Evolutionary conservation across 331 rosid genomes (phyloP).

Genomic region (Stylosanthes scabra): DNA sequence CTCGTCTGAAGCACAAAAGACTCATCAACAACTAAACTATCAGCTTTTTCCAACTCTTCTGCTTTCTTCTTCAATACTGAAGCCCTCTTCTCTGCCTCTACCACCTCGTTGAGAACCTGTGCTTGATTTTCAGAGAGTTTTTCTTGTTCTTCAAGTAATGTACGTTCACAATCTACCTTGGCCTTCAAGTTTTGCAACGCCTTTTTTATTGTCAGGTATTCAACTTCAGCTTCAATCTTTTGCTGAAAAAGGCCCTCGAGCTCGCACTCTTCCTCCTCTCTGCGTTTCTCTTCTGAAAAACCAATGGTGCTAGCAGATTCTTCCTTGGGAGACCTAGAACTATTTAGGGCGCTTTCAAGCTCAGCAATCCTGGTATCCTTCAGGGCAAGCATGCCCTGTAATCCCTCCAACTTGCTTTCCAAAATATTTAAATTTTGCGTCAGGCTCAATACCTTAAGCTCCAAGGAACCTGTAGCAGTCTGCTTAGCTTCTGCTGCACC

Average conservation of each 20-base stretch:
- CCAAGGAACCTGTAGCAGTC: constrained; percentile 55
- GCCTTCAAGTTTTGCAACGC: constrained; percentile 52
- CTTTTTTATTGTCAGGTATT: constrained; percentile 55
- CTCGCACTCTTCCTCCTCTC: constrained; percentile 55
- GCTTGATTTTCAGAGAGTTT: constrained; percentile 55
- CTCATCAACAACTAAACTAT: constrained; percentile 60
- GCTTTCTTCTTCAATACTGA: constrained; percentile 58
- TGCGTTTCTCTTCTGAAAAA: constrained; percentile 45
- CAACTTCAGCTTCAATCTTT: constrained; percentile 83
- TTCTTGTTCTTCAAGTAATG: constrained; percentile 60
- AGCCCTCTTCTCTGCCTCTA: constrained; percentile 59
- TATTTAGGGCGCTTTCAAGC: constrained; percentile 63
- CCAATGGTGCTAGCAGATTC: constrained; percentile 53
- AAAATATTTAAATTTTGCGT: constrained; percentile 56
- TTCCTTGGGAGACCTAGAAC: constrained; percentile 48
- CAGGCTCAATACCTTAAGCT: constrained; percentile 59
- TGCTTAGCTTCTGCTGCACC: constrained; percentile 52
- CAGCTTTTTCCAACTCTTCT: constrained; percentile 62
- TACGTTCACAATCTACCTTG: constrained; percentile 41
- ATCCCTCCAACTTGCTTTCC: constrained; percentile 61
- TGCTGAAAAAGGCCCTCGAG: constrained; percentile 63
- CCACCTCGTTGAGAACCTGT: constrained; percentile 56
- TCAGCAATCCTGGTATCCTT: constrained; percentile 70
- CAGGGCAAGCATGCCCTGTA: constrained; percentile 48
- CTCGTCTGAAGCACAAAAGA: constrained; percentile 58